Evolutionary conservation across 2,329 filamentous ascomycete genomes (phyloP), one percentile per base, ranked within the genome.

Genomic region (Oidium heveae): DNA sequence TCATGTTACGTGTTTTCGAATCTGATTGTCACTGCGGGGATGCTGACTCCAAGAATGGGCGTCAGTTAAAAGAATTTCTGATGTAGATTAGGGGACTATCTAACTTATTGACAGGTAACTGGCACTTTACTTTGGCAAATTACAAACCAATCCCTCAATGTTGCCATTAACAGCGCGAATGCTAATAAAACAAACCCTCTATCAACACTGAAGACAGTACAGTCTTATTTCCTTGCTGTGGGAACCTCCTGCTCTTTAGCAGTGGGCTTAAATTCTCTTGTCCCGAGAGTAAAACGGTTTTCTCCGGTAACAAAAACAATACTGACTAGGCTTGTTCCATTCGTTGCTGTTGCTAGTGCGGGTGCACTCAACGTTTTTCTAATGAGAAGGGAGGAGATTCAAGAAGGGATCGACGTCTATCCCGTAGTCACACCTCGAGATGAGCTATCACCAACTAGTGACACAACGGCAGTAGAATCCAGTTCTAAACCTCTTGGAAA

Each of bases 301-400:
- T 78, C 82, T 16, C 84, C 86, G 0, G 77, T 78, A 54, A 84
- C 88, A 2, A 80, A 80, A 57, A 74, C 82, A 41, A 78, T 93
- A 20, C 78, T 96, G 2, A 75, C 79, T 55, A 81, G 91, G n/a
- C 76, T 98, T 9, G 88, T 96, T 7, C 91, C 91, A 28, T 98
- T 98, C 65, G 91, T 89, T 0, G 91, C 91, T 13, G 91, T 98
- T 12, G 89, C 89, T 33, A 84, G 80, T 56, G 91, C 91, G 4
- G 88, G 87, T 63, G 86, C 81, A 1, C 74, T 98, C 58, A 98
- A 98, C 68, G 91, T 95, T 28, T 93, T 95, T 69, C 76, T 98
- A 55, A 98, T 98, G 91, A 86, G 91, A 57, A 82, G 86, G 59
- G 89, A 95, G 68, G 91, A 98, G 71, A 96, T 98, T 62, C 77